These are phyloP conservation scores for Vigna reflexopilosa DNA, from an alignment of 306 rosid genomes.

Conservation along the genomic window DNA sequence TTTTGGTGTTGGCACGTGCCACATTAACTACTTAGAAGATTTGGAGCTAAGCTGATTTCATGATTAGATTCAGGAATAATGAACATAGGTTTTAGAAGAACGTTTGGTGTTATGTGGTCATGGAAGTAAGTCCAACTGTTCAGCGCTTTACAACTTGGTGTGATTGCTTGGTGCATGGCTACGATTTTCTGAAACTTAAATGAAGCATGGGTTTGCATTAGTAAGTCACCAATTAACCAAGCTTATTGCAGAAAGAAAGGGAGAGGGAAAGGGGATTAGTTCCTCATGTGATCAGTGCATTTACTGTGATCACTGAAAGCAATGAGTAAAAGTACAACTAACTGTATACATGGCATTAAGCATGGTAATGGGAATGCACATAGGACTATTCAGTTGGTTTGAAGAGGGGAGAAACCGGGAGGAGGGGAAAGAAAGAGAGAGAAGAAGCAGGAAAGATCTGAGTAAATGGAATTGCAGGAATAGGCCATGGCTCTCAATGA, in stretches of 20 bases:
- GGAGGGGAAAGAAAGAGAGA: slow-evolving; percentile 1
- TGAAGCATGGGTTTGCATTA: neutral
- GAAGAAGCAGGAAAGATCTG: neutral
- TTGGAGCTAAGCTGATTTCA: neutral
- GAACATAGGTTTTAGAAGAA: slow-evolving; percentile 2
- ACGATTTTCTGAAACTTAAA: slow-evolving; percentile 9
- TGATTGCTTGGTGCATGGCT: neutral
- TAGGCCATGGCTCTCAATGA: neutral
- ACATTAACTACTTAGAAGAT: neutral
- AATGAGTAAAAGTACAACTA: neutral
- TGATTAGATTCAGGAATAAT: slow-evolving; percentile 10
- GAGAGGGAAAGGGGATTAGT: neutral
- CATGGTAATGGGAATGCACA: neutral
- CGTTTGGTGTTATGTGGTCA: neutral
- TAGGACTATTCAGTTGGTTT: neutral
- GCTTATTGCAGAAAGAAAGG: neutral
- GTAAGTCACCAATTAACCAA: neutral
- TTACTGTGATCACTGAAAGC: neutral
- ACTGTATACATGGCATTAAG: neutral
- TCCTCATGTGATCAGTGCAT: neutral
- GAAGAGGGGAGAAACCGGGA: neutral
- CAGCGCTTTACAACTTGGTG: neutral
- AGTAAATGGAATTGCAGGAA: neutral
- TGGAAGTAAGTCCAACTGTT: slow-evolving; percentile 5
- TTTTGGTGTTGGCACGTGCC: neutral